Base-by-base conservation (phyloP, 1,284 basidiomycete genomes). In the Stygiomarasmius scandens region DNA sequence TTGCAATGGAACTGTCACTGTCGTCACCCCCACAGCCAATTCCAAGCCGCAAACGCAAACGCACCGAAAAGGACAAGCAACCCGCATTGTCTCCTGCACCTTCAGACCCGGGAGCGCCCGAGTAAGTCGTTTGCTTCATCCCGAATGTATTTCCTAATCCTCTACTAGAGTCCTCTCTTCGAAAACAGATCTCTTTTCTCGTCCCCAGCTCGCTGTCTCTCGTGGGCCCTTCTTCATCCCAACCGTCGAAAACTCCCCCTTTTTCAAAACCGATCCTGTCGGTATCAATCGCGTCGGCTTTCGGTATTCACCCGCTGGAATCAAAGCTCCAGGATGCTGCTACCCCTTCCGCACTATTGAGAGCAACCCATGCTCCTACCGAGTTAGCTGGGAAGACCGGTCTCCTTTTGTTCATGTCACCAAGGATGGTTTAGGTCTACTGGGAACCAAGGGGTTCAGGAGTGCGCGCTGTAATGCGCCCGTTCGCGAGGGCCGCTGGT, bases 401-500 rank as follows among this genome's bases (percentile, higher is more conserved):
- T 90, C 86, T 64, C 78, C 87, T 0, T 90, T 87, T 64, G 74
- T 96, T 52, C 88, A 89, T 58, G 84, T 97, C 58, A 91, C 93
- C 0, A 83, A 85, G 48, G 91, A 96, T 64, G 96, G 92, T 0
- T 70, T 91, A 3, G 84, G 88, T 0, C 75, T 95, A 52, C 80
- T 86, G 2, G 92, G 96, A 2, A 91, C 92, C 69, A 91, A 90
- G 48, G 97, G 97, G 1, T 99, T 94, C 70, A 80, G 97, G 36
- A 93, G 92, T 62, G 95, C 90, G 2, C 83, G 97, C 16, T 89
- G 89, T 58, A 98, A 96, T 71, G 89, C 94, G 1, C 91, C 94
- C 0, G 83, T 98, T 12, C 82, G 95, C 16, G 86, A 96, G 66
- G 97, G 97, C 1, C 84, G 84, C 16, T 99, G 95, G 95, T 99